Base-by-base conservation (phyloP, 2,329 filamentous ascomycete species). In the Beauveria medogensis region DNA sequence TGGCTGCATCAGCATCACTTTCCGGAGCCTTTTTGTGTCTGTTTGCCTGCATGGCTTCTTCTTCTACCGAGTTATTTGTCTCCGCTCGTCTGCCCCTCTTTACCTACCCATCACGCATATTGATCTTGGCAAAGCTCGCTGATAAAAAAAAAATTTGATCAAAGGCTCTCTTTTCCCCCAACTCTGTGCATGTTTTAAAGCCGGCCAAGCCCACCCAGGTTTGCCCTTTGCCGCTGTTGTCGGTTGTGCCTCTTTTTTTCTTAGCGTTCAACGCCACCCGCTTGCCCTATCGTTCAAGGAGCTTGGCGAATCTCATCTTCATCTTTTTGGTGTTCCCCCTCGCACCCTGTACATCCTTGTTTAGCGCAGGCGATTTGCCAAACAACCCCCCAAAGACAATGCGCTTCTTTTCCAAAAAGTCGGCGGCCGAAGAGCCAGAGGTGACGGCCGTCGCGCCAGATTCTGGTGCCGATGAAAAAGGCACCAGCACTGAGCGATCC, bases 401-500 rank as follows among this genome's bases (percentile, higher is more conserved):
- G 60, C 50, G 55, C 12, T 59, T 55, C 41, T 55, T 62, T 24
- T 18, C 26, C 1, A 59, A 44, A 7, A 50, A 53, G 10, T 7
- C 18, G 22, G 22, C 48, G 28, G 55, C 48, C 3, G 37, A 12
- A 8, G 60, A 47, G 37, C 37, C 75, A 58, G 71, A 71, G 9
- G 65, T 69, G 30, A 52, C 55, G 26, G 48, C 47, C 37, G 56
- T 41, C 18, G 30, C 28, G 24, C 56, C 60, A 7, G 60, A 56
- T 16, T 20, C 37, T 40, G 40, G 9, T 20, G 40, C 12, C 18
- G 46, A 56, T 46, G 64, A 67, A 24, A 62, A 62, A 26, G 56
- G 60, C 22, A 55, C 22, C 22, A n/a, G 46, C 0, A 55, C 60
- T 10, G 64, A 66, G 18, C 59, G 57, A 62, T 66, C 64, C 12